A percentile compares a stretch with the other conserved stretches of the same genome.
Conservation (phyloP, 169 alveolate genomes). For the Sarcocystis neurona region DNA sequence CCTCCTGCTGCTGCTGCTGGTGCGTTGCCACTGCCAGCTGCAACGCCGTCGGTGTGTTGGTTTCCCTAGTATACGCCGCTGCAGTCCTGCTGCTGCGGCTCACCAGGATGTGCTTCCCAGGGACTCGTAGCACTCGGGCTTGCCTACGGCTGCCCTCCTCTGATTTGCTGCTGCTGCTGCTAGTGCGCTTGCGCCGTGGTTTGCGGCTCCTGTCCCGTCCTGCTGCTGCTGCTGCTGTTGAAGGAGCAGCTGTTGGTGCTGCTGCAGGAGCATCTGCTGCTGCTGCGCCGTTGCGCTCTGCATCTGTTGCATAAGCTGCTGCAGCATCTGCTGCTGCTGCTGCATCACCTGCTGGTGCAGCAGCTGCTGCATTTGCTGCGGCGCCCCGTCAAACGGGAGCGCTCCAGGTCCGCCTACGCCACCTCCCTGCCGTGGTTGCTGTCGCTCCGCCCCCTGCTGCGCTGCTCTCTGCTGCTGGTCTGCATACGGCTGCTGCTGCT, state of each 20-base stretch:
- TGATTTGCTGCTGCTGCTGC: too few relatives aligned
- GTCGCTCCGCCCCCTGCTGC: too few relatives aligned
- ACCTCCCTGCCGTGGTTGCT: too few relatives aligned
- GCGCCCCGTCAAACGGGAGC: too few relatives aligned
- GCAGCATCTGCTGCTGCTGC: constrained; percentile 28
- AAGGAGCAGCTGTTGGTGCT: background rate
- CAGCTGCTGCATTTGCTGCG: constrained; percentile 21
- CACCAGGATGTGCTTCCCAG: constrained; percentile 48
- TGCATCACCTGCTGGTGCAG: background rate
- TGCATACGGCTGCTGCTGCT: too few relatives aligned
- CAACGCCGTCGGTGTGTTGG: background rate
- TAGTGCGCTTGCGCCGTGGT: background rate
- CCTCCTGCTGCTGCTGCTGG: too few relatives aligned
- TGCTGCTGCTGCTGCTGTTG: background rate
- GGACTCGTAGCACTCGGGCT: constrained; percentile 50
- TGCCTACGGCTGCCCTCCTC: constrained; percentile 13
- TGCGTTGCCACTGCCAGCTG: background rate
- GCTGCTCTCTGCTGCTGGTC: too few relatives aligned
- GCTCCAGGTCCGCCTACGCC: too few relatives aligned
- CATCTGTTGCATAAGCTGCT: too few relatives aligned
- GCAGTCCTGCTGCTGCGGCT: background rate
- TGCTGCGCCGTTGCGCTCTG: too few relatives aligned
- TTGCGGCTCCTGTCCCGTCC: background rate
- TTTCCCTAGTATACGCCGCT: background rate
- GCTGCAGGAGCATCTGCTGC: background rate